A percentile compares a stretch with the other conserved stretches of the same genome.
phyloP scores from a whole-genome alignment of 345 rosid species.

The Hibiscus mutabilis region DNA sequence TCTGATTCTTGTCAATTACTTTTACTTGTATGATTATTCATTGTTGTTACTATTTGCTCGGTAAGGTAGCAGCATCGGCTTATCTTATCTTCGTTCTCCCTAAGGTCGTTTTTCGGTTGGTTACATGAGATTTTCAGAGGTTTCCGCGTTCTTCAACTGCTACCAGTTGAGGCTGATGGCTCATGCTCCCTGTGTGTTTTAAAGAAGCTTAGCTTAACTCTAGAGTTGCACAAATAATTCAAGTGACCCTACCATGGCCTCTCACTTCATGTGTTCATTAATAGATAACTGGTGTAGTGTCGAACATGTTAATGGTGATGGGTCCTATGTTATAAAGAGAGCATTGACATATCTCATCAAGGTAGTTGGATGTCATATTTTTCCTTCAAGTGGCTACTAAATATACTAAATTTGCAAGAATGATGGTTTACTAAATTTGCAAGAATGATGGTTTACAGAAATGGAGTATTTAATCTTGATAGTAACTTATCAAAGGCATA shows the following conservation, averaged over 20 bases:
- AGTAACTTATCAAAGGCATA: background rate
- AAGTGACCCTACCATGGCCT: background rate
- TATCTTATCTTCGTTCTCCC: background rate
- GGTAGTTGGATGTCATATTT: background rate
- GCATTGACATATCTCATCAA: background rate
- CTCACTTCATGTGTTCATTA: background rate
- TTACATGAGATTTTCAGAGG: background rate
- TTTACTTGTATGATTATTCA: background rate
- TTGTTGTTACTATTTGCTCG: background rate
- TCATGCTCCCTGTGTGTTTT: constrained; percentile 10
- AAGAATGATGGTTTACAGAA: background rate
- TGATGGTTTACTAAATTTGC: background rate
- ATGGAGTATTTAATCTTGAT: background rate
- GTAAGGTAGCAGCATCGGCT: background rate
- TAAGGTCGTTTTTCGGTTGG: background rate
- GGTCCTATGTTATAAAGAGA: constrained; percentile 6
- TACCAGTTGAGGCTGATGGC: constrained; percentile 6
- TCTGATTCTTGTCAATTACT: background rate
- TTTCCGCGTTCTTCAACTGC: background rate
- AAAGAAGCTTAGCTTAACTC: background rate
- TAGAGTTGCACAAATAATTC: background rate
- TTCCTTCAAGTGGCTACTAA: background rate
- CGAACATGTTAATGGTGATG: background rate
- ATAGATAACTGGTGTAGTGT: background rate
- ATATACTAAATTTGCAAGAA: background rate